These are phyloP conservation scores for Acrodontium crateriforme DNA, from an alignment of 2,329 filamentous ascomycete species.

Conservation along the genomic window DNA sequence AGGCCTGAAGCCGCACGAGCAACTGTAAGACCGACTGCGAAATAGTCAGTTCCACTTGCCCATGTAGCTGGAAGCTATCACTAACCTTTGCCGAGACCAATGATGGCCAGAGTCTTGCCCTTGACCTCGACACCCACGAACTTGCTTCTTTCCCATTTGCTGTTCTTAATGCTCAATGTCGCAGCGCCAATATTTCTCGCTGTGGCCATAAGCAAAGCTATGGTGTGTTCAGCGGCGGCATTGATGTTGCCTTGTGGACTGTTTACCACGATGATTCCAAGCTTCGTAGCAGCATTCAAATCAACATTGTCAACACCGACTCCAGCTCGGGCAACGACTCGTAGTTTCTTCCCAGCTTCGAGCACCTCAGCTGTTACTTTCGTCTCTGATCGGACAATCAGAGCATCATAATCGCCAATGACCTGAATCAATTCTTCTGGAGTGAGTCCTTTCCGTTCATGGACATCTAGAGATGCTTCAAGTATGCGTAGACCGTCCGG, in stretches of 20 bases:
- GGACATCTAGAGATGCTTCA: slow-evolving; percentile 51
- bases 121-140: slow-evolving; percentile 68
- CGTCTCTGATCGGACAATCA: slow-evolving; percentile 70
- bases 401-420: slow-evolving; percentile 59
- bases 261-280: slow-evolving; percentile 70
- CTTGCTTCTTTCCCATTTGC: slow-evolving; percentile 61
- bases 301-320: slow-evolving; percentile 77
- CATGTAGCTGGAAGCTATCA: background rate
- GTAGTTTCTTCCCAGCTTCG: slow-evolving; percentile 50
- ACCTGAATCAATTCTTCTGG: slow-evolving; percentile 49
- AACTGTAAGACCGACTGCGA: slow-evolving; percentile 58
- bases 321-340: slow-evolving; percentile 66
- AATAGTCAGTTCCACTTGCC: background rate
- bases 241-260: slow-evolving; percentile 67
- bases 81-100: slow-evolving; percentile 63
- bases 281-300: slow-evolving; percentile 54
- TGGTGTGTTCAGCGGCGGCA: slow-evolving; percentile 41
- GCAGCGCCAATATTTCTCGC: slow-evolving; percentile 61
- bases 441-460: slow-evolving; percentile 49
- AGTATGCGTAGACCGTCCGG: slow-evolving; percentile 62
- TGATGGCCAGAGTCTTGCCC: slow-evolving; percentile 60
- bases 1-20: slow-evolving; percentile 65
- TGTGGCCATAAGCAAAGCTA: slow-evolving; percentile 53
- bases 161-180: slow-evolving; percentile 53
- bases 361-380: slow-evolving; percentile 61